phyloP scores from a whole-genome alignment of 306 rosid genomes.

The Inga leiocalycina region DNA sequence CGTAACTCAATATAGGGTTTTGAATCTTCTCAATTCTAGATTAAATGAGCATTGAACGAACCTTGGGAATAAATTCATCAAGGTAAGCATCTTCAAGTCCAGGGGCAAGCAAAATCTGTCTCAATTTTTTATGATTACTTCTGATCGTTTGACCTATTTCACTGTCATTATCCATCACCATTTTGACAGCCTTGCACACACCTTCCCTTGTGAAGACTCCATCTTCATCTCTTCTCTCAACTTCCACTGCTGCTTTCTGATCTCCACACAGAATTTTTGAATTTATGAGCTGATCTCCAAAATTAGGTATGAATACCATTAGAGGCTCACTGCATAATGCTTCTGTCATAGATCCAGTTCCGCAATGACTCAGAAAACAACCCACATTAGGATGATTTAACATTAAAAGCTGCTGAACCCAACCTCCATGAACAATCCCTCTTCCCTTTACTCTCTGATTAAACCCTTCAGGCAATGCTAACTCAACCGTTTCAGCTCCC shows the following conservation, averaged over 20 bases:
- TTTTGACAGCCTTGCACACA: constrained; percentile 48
- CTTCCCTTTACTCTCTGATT: constrained; percentile 45
- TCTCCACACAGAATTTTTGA: neutral
- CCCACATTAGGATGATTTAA: constrained; percentile 55
- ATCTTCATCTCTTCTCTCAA: neutral
- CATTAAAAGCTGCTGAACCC: constrained; percentile 71
- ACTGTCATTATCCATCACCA: constrained; percentile 48
- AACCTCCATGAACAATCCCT: constrained; percentile 64
- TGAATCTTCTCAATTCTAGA: neutral
- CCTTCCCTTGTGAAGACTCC: constrained; percentile 53
- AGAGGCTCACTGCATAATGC: neutral
- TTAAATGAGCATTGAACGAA: neutral
- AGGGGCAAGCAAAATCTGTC: neutral
- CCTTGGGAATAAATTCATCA: neutral
- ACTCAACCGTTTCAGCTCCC: constrained; percentile 44
- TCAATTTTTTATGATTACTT: constrained; percentile 50
- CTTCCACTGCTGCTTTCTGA: neutral
- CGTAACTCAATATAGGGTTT: too few species aligned
- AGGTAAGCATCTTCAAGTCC: neutral
- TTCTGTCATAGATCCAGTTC: neutral
- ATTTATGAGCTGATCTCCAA: neutral
- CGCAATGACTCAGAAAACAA: neutral
- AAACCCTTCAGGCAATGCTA: constrained; percentile 66
- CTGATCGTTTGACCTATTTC: neutral
- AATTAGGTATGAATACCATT: neutral